Conservation (phyloP, 352 stramenopile species). For the Blastocystis sp. region DNA sequence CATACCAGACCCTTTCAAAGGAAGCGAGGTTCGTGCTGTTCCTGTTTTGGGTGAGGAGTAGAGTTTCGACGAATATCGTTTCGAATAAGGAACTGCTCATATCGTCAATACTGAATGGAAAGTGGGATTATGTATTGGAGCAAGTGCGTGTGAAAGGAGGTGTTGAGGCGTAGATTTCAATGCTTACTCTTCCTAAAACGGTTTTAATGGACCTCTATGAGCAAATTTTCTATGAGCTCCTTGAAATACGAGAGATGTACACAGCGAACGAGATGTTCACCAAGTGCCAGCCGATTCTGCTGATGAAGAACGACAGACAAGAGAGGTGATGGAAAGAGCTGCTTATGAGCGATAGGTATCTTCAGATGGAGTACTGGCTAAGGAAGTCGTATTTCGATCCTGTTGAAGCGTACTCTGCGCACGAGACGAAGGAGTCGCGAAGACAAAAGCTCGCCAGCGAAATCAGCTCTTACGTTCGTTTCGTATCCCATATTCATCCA, state of each 20-base stretch:
- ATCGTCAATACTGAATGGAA: conserved; percentile 83
- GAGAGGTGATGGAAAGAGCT: conserved; percentile 74
- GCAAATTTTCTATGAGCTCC: conserved; percentile 85
- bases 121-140: conserved; percentile 87
- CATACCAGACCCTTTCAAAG: conserved; percentile 44
- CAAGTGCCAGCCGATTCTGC: conserved; percentile 76
- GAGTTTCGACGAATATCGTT: conserved; percentile 77
- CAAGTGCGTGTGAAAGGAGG: conserved; percentile 81
- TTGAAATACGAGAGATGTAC: conserved; percentile 80
- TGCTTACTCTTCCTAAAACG: conserved; percentile 75
- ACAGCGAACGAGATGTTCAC: conserved; percentile 78
- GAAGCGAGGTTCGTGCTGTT: conserved; percentile 15
- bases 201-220: conserved; percentile 83
- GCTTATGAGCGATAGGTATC: conserved; percentile 75
- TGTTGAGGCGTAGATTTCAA: conserved; percentile 75
- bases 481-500: neutral
- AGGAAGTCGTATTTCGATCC: conserved; percentile 81
- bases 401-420: conserved; percentile 80
- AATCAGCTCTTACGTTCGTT: conserved; percentile 77
- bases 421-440: conserved; percentile 82
- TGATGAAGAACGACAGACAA: conserved; percentile 82
- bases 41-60: neutral
- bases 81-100: conserved; percentile 84
- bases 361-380: conserved; percentile 82
- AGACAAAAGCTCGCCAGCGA: conserved; percentile 83